These are phyloP conservation scores for Casuarina equisetifolia DNA, from an alignment of 306 rosid genomes.

Conservation along the genomic window DNA sequence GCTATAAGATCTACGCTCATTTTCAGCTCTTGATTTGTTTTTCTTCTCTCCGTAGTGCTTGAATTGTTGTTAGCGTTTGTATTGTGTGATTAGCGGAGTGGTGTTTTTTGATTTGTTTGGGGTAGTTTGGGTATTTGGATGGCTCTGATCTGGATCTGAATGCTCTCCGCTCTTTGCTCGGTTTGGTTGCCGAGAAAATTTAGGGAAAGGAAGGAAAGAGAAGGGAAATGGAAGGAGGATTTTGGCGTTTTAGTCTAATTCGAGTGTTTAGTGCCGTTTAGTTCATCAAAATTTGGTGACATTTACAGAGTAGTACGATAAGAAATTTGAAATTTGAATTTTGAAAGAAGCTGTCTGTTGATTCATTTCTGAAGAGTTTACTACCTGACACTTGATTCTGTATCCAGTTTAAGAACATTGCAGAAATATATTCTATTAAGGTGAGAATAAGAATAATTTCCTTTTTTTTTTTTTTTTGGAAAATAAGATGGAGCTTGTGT, in stretches of 20 bases:
- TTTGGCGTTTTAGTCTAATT: not conserved
- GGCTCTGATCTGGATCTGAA: conserved; percentile 48
- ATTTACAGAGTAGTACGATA: too few species aligned
- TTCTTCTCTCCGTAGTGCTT: conserved; percentile 1
- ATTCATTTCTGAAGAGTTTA: not conserved
- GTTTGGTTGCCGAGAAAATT: conserved; percentile 12
- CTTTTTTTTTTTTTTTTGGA: too few species aligned
- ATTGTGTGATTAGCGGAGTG: not conserved
- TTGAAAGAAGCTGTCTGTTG: not conserved
- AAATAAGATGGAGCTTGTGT: not conserved
- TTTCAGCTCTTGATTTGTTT: conserved; percentile 17
- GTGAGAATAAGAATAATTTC: too few species aligned
- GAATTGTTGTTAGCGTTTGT: not conserved
- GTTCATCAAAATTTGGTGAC: too few species aligned
- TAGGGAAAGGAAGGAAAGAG: conserved; percentile 6
- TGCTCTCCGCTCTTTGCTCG: not conserved
- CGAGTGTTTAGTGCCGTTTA: not conserved
- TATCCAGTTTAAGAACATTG: not conserved
- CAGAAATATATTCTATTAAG: too few species aligned
- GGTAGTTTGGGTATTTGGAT: not conserved
- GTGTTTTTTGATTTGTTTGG: not conserved
- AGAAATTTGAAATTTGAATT: not conserved
- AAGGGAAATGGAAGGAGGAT: not conserved
- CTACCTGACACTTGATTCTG: not conserved
- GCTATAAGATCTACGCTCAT: conserved; percentile 40